Percentiles rank a stretch among this genome's conserved stretches.
These are phyloP conservation scores for Penicillium pulvis DNA, from an alignment of 495 filamentous ascomycete genomes.

Conservation along the genomic window DNA sequence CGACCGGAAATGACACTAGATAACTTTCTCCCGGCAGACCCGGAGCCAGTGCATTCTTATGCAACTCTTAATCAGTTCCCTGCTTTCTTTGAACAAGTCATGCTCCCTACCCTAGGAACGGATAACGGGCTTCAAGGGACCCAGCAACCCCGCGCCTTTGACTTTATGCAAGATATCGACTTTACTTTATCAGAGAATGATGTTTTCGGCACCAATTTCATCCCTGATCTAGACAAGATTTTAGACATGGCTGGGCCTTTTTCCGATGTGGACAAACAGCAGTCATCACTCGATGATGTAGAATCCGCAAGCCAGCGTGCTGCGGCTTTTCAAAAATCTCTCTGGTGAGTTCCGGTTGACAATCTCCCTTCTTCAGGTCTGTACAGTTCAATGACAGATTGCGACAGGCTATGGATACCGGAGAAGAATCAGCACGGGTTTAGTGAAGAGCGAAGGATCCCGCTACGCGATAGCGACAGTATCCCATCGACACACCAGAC, in stretches of 20 bases:
- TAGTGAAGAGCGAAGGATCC: slow-evolving; percentile 27
- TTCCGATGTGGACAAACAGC: slow-evolving; percentile 8
- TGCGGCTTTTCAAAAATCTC: slow-evolving; percentile 27
- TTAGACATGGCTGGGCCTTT: slow-evolving; percentile 15
- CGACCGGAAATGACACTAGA: neutral
- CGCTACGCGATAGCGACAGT: slow-evolving; percentile 27
- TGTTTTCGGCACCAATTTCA: slow-evolving; percentile 25
- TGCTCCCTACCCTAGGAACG: slow-evolving; percentile 17
- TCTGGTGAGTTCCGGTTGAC: slow-evolving; percentile 21
- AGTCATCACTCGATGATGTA: slow-evolving; percentile 16
- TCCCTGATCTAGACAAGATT: slow-evolving; percentile 27
- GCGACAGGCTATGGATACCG: slow-evolving; percentile 28
- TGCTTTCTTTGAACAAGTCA: slow-evolving; percentile 34
- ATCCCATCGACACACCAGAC: slow-evolving; percentile 21
- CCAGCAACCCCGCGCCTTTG: slow-evolving; percentile 31
- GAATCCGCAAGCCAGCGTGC: slow-evolving; percentile 23
- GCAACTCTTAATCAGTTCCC: slow-evolving; percentile 20
- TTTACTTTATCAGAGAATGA: slow-evolving; percentile 19
- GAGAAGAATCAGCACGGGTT: slow-evolving; percentile 34
- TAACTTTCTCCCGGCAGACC: neutral
- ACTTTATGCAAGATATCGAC: slow-evolving; percentile 30
- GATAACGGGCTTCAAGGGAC: slow-evolving; percentile 5
- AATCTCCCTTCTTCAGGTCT: neutral
- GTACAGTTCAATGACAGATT: neutral
- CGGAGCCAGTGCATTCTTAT: neutral